Evolutionary conservation across 257 asterid genomes (phyloP), one percentile per base, ranked within the genome.

Genomic region (Agastache rugosa): DNA sequence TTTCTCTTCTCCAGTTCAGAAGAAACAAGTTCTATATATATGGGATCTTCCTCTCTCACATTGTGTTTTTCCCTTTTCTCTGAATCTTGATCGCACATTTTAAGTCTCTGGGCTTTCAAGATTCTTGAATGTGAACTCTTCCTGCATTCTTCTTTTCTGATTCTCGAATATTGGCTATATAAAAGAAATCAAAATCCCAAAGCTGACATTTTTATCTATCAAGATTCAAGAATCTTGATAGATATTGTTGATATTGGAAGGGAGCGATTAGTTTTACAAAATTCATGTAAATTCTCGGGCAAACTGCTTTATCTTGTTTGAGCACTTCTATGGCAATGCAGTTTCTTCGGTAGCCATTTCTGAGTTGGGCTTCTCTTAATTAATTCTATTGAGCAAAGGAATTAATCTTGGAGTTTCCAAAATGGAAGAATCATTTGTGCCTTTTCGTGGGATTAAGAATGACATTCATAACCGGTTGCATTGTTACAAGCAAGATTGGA

Each of bases 401-500:
- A 31, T 65, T 25, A 45, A 47, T 45, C 29, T 56, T 15, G 63
- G 19, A 59, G 50, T 14, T 59, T 20, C 60, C 11, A n/a, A 60
- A 71, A 90, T 91, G 97, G 97, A 91, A 65, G 97, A 91, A 79
- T 71, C 93, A 10, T 91, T 89, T 79, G 93, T 89, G 54, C 97
- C 97, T 22, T 87, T 91, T 80, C 90, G 92, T 22, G 97, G 97
- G 76, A 89, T 91, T 80, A 91, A 85, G 84, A 87, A 89, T 82
- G 97, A 91, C 72, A 75, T 91, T 16, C 73, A 77, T 58, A 90
- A 90, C 62, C 84, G 97, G 72, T 69, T 91, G 68, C 80, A 78
- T n/a, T 91, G 97, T 48, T 91, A 91, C 83, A 91, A 89, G 86
- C 96, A 91, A 75, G 97, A 91, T 65, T 91, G 97, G 96, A 87